phyloP scores from a whole-genome alignment of 768 basidiomycete genomes.

The Termitomyces sp. region DNA sequence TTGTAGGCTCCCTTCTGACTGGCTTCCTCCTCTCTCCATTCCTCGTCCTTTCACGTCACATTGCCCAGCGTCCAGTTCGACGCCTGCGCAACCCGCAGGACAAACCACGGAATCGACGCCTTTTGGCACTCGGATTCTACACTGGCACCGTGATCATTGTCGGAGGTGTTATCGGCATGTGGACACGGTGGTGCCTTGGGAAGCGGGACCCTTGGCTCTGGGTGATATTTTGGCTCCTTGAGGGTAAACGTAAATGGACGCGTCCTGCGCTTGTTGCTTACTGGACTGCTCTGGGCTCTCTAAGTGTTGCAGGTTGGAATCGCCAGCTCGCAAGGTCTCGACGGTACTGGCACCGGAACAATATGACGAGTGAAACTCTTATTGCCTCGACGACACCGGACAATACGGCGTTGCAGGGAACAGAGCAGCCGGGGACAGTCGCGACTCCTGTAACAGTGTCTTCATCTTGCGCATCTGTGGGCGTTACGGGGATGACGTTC shows the following conservation, averaged over 20 bases:
- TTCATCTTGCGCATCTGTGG: slow-evolving; percentile 9
- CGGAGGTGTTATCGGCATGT: slow-evolving; percentile 79
- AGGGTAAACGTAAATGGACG: slow-evolving; percentile 75
- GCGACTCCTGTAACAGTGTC: slow-evolving; percentile 3
- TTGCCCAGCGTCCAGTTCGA: slow-evolving; percentile 79
- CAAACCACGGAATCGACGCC: slow-evolving; percentile 74
- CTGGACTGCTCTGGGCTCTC: slow-evolving; percentile 74
- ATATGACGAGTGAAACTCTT: slow-evolving; percentile 29
- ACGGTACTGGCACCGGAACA: slow-evolving; percentile 51
- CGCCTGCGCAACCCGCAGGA: slow-evolving; percentile 82
- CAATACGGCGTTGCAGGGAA: slow-evolving; percentile 3
- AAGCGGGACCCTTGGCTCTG: slow-evolving; percentile 85
- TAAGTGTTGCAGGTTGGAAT: slow-evolving; percentile 95
- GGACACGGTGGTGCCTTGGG: slow-evolving; percentile 87
- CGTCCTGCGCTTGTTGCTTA: slow-evolving; percentile 75
- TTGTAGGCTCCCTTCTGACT: slow-evolving; percentile 87
- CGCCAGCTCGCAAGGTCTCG: slow-evolving; percentile 80
- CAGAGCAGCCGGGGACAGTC: slow-evolving; percentile 3
- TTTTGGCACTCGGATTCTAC: slow-evolving; percentile 84
- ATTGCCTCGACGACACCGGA: slow-evolving; percentile 22
- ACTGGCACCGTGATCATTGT: slow-evolving; percentile 71
- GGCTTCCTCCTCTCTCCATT: slow-evolving; percentile 94
- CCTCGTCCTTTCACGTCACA: slow-evolving; percentile 85
- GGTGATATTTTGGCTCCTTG: slow-evolving; percentile 72
- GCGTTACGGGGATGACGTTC: slow-evolving; percentile 33